Conservation (phyloP, 768 basidiomycete species). For the Leucocoprinus birnbaumii region DNA sequence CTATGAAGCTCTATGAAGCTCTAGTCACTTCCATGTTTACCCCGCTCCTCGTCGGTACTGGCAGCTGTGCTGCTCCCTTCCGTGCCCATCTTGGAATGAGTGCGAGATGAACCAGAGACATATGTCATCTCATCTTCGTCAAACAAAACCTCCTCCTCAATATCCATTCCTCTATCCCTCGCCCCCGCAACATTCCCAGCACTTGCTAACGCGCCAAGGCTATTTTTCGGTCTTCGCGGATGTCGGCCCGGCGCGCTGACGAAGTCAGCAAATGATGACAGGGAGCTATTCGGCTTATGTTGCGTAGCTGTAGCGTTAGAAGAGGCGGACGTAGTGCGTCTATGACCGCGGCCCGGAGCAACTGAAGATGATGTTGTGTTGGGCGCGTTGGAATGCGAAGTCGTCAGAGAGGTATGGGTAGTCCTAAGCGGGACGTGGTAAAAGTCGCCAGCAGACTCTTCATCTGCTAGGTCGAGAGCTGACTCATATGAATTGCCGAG, state of each 20-base stretch:
- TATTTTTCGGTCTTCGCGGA: conserved; percentile 21
- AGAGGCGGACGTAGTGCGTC: conserved; percentile 20
- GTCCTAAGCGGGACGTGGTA: conserved; percentile 54
- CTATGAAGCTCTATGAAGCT: not conserved
- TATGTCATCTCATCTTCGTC: conserved; percentile 55
- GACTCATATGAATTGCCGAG: conserved; percentile 33
- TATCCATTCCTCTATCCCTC: conserved; percentile 33
- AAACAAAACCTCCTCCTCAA: conserved; percentile 57
- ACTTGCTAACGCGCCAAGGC: conserved; percentile 17
- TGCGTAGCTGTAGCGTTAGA: conserved; percentile 3
- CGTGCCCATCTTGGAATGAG: conserved; percentile 41
- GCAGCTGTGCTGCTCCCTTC: conserved; percentile 36
- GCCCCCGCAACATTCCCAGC: not conserved
- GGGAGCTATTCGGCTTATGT: conserved; percentile 27
- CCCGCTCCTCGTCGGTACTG: conserved; percentile 37
- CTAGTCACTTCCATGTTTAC: conserved; percentile 12
- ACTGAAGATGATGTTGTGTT: too few relatives aligned
- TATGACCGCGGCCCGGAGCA: conserved; percentile 25
- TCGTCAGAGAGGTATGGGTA: conserved; percentile 31
- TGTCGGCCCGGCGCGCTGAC: conserved; percentile 49
- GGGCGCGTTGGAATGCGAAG: conserved; percentile 16
- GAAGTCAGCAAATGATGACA: conserved; percentile 63
- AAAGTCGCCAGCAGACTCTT: conserved; percentile 69
- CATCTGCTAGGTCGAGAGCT: conserved; percentile 30
- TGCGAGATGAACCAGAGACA: conserved; percentile 32